A percentile compares a stretch with the other conserved stretches of the same genome.
Conservation (phyloP, 345 rosid species). For the Hypericum androsaemum region DNA sequence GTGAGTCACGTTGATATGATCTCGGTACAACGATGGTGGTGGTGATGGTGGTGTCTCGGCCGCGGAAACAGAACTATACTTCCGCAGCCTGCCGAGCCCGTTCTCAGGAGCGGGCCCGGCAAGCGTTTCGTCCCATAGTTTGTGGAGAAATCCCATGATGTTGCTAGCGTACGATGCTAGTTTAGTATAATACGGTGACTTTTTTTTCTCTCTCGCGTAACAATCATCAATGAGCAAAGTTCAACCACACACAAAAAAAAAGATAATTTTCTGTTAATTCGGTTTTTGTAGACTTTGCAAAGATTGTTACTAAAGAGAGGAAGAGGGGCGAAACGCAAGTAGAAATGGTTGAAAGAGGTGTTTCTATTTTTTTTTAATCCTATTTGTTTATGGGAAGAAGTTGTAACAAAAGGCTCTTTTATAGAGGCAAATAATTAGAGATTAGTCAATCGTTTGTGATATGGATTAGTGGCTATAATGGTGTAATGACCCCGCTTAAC, state of each 20-base stretch:
- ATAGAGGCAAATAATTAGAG: constrained; percentile 9
- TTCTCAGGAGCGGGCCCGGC: constrained; percentile 83
- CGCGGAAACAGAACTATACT: constrained; percentile 41
- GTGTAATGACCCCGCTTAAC: constrained; percentile 27
- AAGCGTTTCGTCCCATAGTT: constrained; percentile 91
- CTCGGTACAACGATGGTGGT: neutral
- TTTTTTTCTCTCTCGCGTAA: constrained; percentile 17
- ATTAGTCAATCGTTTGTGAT: constrained; percentile 3
- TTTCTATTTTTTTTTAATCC: neutral
- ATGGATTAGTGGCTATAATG: constrained; percentile 17
- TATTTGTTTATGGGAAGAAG: neutral
- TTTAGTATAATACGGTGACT: neutral
- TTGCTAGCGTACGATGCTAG: neutral
- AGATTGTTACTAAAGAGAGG: constrained; percentile 39
- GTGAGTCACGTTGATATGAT: constrained; percentile 25
- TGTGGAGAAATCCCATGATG: constrained; percentile 62
- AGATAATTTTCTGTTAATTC: neutral
- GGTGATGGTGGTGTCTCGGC: constrained; percentile 22
- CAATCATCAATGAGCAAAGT: constrained; percentile 28
- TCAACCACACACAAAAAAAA: no score
- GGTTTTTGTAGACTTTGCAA: constrained; percentile 17
- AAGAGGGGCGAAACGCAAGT: constrained; percentile 24
- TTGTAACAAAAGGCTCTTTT: constrained; percentile 21
- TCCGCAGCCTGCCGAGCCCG: constrained; percentile 51
- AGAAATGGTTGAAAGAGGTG: constrained; percentile 16